Percentiles rank a stretch among this genome's conserved stretches.
Evolutionary conservation across 257 asterid species (phyloP).

Genomic region (Solanum chmielewskii): DNA sequence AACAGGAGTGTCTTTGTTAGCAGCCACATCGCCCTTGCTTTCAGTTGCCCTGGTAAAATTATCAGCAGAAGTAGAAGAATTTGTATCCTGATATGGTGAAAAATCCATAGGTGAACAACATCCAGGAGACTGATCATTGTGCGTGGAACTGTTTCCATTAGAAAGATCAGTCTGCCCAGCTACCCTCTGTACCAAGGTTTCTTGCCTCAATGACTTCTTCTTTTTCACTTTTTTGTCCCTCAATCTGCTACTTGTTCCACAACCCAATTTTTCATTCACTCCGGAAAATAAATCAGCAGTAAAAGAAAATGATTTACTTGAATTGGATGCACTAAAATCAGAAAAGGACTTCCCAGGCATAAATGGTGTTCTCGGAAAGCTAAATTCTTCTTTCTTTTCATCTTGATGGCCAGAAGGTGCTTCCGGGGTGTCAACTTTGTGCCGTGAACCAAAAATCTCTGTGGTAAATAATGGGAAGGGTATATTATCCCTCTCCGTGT

Average conservation of each 20-base stretch:
- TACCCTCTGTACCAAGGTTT: constrained; percentile 24
- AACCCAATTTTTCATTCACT: constrained; percentile 17
- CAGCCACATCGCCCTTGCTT: constrained; percentile 10
- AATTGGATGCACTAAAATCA: constrained; percentile 24
- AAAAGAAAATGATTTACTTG: constrained; percentile 25
- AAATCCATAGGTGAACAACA: constrained; percentile 88
- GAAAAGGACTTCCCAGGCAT: constrained; percentile 22
- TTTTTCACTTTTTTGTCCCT: constrained; percentile 39
- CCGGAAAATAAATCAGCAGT: constrained; percentile 15
- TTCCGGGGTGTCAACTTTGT: constrained; percentile 8
- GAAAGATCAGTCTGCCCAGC: constrained; percentile 17
- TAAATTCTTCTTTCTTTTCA: constrained; percentile 23
- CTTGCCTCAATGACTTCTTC: constrained; percentile 29
- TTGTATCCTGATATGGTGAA: constrained; percentile 57
- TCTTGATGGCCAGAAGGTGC: constrained; percentile 19
- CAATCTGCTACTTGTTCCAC: constrained; percentile 21
- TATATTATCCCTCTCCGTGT: neutral
- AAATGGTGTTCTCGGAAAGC: constrained; percentile 16
- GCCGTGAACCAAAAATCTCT: constrained; percentile 13
- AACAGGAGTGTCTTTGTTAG: neutral
- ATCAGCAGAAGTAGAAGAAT: constrained; percentile 15
- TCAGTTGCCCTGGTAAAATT: constrained; percentile 11
- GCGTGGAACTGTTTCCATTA: constrained; percentile 17
- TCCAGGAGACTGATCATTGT: constrained; percentile 38
- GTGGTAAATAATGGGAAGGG: constrained; percentile 19